A percentile compares a stretch with the other conserved stretches of the same genome.
phyloP scores from a whole-genome alignment of 257 asterid species.

The Mentha longifolia region DNA sequence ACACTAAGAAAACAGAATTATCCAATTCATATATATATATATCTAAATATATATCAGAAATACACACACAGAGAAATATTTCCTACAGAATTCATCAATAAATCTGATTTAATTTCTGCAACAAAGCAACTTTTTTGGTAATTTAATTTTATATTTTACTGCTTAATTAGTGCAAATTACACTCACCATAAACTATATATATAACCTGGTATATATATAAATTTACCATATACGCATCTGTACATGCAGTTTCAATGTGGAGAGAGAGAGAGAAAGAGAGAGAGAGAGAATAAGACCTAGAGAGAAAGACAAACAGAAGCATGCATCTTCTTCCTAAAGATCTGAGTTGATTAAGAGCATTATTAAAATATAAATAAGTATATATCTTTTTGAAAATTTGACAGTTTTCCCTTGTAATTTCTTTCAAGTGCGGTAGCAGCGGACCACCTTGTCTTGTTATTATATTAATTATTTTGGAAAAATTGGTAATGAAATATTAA shows the following conservation, averaged over 20 bases:
- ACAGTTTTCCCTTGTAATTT: conserved; percentile 74
- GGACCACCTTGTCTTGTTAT: conserved; percentile 40
- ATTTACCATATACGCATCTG: too few relatives aligned
- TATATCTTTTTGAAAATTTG: conserved; percentile 56
- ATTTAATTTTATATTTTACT: too few relatives aligned
- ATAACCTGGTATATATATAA: too few relatives aligned
- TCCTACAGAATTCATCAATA: too few relatives aligned
- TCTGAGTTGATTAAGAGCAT: conserved; percentile 55
- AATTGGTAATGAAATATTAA: conserved; percentile 33
- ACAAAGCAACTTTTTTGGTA: too few relatives aligned
- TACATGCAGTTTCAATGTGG: conserved; percentile 60
- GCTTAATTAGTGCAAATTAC: too few relatives aligned
- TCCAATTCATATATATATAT: too few relatives aligned
- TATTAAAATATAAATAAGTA: conserved; percentile 15
- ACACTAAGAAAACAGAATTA: too few relatives aligned
- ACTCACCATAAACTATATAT: too few relatives aligned
- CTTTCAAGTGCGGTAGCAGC: conserved; percentile 48
- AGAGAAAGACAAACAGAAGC: conserved; percentile 84
- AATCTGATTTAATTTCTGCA: too few relatives aligned
- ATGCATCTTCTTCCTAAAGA: conserved; percentile 68
- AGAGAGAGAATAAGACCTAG: conserved; percentile 50
- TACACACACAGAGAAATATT: too few relatives aligned
- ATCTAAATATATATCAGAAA: too few relatives aligned
- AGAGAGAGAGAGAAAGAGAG: conserved; percentile 53
- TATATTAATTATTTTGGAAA: not conserved